A percentile compares a stretch with the other conserved stretches of the same genome.
Conservation (phyloP, 495 filamentous ascomycete species). For the Xylaria scruposa region DNA sequence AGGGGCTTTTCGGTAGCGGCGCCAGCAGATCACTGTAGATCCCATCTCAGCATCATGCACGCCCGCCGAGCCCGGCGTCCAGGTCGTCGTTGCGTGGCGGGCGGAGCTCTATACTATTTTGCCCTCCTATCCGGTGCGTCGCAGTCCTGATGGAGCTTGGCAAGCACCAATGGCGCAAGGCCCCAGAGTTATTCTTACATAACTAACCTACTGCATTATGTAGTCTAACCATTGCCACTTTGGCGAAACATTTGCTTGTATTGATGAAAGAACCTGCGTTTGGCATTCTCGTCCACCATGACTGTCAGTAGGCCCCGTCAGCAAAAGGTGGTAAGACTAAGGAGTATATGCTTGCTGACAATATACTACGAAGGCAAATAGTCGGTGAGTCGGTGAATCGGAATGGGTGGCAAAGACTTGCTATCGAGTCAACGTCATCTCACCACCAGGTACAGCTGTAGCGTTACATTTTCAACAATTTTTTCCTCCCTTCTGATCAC, state of each 20-base stretch:
- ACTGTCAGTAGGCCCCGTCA: background rate
- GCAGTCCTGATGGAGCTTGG: slow-evolving; percentile 3
- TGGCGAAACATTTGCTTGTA: background rate
- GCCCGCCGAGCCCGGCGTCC: slow-evolving; percentile 1
- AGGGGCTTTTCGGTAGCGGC: background rate
- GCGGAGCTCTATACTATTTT: background rate
- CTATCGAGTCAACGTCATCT: slow-evolving; percentile 12
- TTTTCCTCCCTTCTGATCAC: background rate
- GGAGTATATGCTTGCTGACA: slow-evolving; percentile 23
- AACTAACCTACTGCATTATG: slow-evolving; percentile 3
- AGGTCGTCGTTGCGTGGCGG: background rate
- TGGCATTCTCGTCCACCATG: background rate
- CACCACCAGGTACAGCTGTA: background rate
- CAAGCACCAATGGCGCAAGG: background rate
- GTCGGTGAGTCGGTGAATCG: slow-evolving; percentile 24
- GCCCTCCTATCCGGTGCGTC: background rate
- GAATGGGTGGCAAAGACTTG: slow-evolving; percentile 15
- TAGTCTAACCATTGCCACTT: slow-evolving; percentile 7
- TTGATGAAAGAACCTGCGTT: background rate
- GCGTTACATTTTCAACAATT: slow-evolving; percentile 5
- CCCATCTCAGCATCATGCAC: slow-evolving; percentile 2
- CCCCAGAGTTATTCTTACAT: background rate
- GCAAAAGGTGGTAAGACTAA: slow-evolving; percentile 12
- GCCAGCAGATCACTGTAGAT: slow-evolving; percentile 13
- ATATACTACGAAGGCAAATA: slow-evolving; percentile 13